Conservation (phyloP, 2,329 filamentous ascomycete genomes). For the Taxawa tesnikishii region DNA sequence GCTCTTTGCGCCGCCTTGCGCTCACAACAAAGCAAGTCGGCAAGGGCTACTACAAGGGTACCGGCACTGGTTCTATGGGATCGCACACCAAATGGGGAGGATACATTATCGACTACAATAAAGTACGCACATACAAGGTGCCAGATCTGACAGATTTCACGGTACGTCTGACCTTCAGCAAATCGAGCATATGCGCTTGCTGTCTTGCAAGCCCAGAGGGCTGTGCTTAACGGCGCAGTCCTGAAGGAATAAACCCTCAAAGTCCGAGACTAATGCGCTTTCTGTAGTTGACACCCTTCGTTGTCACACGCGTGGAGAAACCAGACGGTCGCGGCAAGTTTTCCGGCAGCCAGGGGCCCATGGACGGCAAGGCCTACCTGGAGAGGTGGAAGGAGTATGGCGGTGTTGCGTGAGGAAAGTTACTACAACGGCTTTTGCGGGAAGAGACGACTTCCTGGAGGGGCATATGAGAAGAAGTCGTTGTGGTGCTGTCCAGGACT, state of each 20-base stretch:
- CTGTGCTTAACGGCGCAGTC: conserved; percentile 1
- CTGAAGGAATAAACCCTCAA: too few relatives aligned
- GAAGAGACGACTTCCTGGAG: too few relatives aligned
- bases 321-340: conserved; percentile 44
- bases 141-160: conserved; percentile 61
- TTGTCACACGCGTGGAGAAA: conserved; percentile 47
- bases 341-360: conserved; percentile 14
- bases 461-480: too few relatives aligned
- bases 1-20: conserved; percentile 59
- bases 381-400: conserved; percentile 20
- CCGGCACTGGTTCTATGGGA: conserved; percentile 77
- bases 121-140: conserved; percentile 83
- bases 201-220: conserved; percentile 1
- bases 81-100: conserved; percentile 70
- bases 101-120: conserved; percentile 72
- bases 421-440: too few relatives aligned
- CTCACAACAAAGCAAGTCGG: conserved; percentile 89
- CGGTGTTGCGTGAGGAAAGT: conserved; percentile 7
- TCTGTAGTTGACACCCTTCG: conserved; percentile 67
- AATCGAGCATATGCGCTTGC: not conserved
- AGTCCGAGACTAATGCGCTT: too few relatives aligned
- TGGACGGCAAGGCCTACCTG: conserved; percentile 20
- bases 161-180: conserved; percentile 32
- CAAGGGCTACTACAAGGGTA: conserved; percentile 96
- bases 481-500: too few relatives aligned